Evolutionary conservation across 2,329 filamentous ascomycete genomes (phyloP).

Genomic region (Colletotrichum tofieldiae): DNA sequence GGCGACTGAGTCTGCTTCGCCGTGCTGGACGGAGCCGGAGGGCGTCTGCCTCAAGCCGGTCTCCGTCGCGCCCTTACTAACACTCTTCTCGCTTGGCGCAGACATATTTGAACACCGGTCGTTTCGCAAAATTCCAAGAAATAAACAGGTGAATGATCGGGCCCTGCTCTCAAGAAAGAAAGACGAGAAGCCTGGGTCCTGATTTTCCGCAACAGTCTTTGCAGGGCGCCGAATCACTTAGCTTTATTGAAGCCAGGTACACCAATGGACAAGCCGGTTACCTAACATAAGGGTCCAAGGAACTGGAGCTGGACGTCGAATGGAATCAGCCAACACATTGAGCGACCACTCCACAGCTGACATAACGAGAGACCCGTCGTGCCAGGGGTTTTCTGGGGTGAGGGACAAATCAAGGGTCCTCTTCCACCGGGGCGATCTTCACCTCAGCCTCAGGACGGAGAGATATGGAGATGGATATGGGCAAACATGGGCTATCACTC

Average conservation of each 20-base stretch:
- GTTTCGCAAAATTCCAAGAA: too few relatives aligned
- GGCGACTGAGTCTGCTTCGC: constrained; percentile 42
- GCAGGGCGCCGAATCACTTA: constrained; percentile 2
- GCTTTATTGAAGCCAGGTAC: constrained; percentile 29
- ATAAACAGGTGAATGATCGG: constrained; percentile 4
- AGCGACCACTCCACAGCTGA: constrained; percentile 19
- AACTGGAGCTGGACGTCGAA: constrained; percentile 1
- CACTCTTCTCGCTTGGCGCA: constrained; percentile 36
- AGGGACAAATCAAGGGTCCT: constrained; percentile 29
- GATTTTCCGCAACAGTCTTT: background rate
- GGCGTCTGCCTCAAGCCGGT: constrained; percentile 20
- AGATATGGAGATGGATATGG: background rate
- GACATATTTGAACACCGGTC: constrained; percentile 19
- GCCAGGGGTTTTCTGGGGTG: constrained; percentile 28
- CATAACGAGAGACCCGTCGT: constrained; percentile 20
- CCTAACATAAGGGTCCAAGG: background rate
- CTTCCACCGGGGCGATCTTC: constrained; percentile 8
- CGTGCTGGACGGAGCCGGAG: constrained; percentile 31
- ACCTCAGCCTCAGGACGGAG: constrained; percentile 6
- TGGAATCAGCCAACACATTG: constrained; percentile 5
- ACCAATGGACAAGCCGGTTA: constrained; percentile 6
- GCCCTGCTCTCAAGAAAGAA: constrained; percentile 42
- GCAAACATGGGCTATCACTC: too few relatives aligned
- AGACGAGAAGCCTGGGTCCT: constrained; percentile 22
- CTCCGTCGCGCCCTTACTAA: constrained; percentile 23